phyloP scores from a whole-genome alignment of 2,329 filamentous ascomycete genomes.

The Verticillium dahliae region DNA sequence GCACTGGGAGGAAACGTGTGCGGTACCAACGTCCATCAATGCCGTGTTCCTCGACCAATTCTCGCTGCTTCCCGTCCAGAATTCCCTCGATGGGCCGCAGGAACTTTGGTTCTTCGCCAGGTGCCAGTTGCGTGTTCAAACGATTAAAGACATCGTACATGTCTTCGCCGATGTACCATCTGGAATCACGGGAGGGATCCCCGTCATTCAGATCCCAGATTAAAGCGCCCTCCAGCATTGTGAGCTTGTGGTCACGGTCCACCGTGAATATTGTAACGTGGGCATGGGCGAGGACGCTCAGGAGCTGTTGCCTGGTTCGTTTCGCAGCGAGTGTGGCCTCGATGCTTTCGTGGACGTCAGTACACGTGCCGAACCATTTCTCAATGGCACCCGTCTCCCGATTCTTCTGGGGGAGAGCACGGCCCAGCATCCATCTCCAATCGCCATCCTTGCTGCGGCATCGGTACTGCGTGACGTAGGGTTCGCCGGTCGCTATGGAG shows the following conservation, averaged over 20 bases:
- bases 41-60: conserved; percentile 59
- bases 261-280: conserved; percentile 72
- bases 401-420: conserved; percentile 62
- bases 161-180: conserved; percentile 52
- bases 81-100: conserved; percentile 57
- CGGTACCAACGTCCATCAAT: conserved; percentile 59
- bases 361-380: conserved; percentile 78
- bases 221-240: conserved; percentile 63
- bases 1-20: conserved; percentile 63
- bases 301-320: conserved; percentile 61
- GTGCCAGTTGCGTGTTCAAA: conserved; percentile 33
- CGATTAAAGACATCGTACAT: conserved; percentile 59
- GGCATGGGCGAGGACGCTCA: conserved; percentile 67
- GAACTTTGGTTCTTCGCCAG: conserved; percentile 41
- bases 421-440: conserved; percentile 74
- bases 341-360: conserved; percentile 71
- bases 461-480: conserved; percentile 66
- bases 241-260: conserved; percentile 54
- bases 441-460: conserved; percentile 60
- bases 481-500: conserved; percentile 59
- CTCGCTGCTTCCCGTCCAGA: conserved; percentile 50
- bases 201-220: conserved; percentile 38
- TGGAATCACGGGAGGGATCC: conserved; percentile 29
- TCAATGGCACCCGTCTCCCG: conserved; percentile 60
- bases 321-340: conserved; percentile 60